Evolutionary conservation across 2,329 filamentous ascomycete species (phyloP).

Genomic region (Aspergillus spinulosporus): DNA sequence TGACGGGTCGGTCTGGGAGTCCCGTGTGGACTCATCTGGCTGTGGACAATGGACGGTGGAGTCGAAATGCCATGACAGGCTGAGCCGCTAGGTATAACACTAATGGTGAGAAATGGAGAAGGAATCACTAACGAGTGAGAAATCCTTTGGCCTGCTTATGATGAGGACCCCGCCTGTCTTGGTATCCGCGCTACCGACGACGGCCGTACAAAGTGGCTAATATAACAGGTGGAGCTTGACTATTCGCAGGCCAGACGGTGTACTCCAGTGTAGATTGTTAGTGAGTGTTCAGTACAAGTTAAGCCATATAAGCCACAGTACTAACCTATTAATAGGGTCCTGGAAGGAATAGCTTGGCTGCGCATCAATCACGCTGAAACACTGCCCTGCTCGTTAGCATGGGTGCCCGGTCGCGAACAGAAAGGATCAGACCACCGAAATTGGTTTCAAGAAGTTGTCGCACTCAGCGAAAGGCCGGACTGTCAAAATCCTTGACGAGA

Average conservation of each 20-base stretch:
- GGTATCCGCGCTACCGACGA: too few relatives aligned
- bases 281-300: not conserved
- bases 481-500: not conserved
- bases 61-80: not conserved
- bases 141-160: too few relatives aligned
- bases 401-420: not conserved
- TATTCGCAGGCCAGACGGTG: not conserved
- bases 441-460: not conserved
- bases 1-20: not conserved
- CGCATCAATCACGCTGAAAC: not conserved
- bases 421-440: not conserved
- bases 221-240: too few relatives aligned
- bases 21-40: not conserved
- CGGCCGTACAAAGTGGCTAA: too few relatives aligned
- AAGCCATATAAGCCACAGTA: not conserved
- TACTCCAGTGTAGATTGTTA: not conserved
- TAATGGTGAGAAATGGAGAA: not conserved
- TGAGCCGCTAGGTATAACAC: not conserved
- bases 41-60: not conserved
- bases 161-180: too few relatives aligned
- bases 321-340: not conserved
- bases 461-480: not conserved
- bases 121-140: not conserved
- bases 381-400: not conserved
- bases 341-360: not conserved